Evolutionary conservation across 768 basidiomycete genomes (phyloP), one percentile per base, ranked within the genome.

Genomic region (Leccinum rimulosum): DNA sequence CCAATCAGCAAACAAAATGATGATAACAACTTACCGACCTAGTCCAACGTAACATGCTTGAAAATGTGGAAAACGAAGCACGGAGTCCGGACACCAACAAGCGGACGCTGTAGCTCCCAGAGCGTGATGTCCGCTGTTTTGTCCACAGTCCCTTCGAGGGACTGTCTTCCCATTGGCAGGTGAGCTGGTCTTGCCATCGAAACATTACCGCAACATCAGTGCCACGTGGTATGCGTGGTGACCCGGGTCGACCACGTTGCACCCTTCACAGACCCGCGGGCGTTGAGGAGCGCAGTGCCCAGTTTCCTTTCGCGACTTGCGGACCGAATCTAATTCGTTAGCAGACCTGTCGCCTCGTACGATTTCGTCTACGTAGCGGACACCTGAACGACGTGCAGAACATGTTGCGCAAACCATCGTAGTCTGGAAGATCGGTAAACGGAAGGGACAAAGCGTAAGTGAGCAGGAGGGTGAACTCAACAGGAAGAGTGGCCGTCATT

Each of bases 401-500:
- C 49, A 93, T 80, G 50, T 81, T 82, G 47, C 92, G 81, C 25
- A 94, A 77, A 28, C 91, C 92, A 49, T 86, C 87, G 66, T 95
- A 95, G 73, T 95, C 93, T 10, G 93, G 93, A 43, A 91, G 79
- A 76, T 95, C 93, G 67, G 91, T 91, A 65, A 94, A 95, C 63
- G 88, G 88, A 35, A 95, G 84, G 2, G 85, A 85, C 49, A 93
- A 84, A 22, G 88, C 85, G 75, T 95, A 95, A 49, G 73, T 74
- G 73, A 88, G 89, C 64, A 93, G 81, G 55, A 91, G 83, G 63
- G 88, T 88, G 60, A 93, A 91, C 73, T 94, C 91, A 51, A 85
- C 80, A 14, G 90, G 91, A 56, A 93, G 83, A 5, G 88, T 86
- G 55, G 85, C 82, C 10, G 89, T 91, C 55, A 93, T 80, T 4